Conservation (phyloP, 371 early-diverging fungal species). For the Lichtheimia ramosa region DNA sequence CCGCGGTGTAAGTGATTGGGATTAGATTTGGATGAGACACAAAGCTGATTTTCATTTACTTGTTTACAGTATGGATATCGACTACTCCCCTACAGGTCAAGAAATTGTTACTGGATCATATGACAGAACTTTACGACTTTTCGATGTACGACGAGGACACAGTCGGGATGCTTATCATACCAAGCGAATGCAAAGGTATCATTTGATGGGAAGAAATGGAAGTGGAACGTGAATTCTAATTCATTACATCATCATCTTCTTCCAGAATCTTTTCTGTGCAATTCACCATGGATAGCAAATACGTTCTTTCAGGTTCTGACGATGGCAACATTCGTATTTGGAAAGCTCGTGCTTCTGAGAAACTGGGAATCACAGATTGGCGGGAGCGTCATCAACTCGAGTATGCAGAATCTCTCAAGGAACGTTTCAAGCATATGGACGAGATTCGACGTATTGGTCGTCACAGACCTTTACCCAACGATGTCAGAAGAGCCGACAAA, state of each 20-base stretch:
- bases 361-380: conserved; percentile 75
- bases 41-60: background rate
- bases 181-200: conserved; percentile 93
- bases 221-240: background rate
- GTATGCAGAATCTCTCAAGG: conserved; percentile 88
- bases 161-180: conserved; percentile 98
- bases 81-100: conserved; percentile 97
- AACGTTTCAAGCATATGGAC: conserved; percentile 90
- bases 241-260: background rate
- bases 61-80: conserved; percentile 79
- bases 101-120: conserved; percentile 96
- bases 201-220: background rate
- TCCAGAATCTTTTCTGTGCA: conserved; percentile 85
- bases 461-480: conserved; percentile 86
- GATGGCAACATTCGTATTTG: conserved; percentile 99
- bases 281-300: conserved; percentile 95
- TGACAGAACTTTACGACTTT: conserved; percentile 95
- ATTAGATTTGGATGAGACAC: background rate
- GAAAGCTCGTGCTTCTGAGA: conserved; percentile 93
- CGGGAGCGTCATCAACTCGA: conserved; percentile 84
- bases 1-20: conserved; percentile 77
- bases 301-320: conserved; percentile 96
- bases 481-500: conserved; percentile 73
- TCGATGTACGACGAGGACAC: conserved; percentile 78
- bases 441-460: conserved; percentile 89